Evolutionary conservation across 495 filamentous ascomycete genomes (phyloP).

Genomic region (Aspergillus coremiiformis): DNA sequence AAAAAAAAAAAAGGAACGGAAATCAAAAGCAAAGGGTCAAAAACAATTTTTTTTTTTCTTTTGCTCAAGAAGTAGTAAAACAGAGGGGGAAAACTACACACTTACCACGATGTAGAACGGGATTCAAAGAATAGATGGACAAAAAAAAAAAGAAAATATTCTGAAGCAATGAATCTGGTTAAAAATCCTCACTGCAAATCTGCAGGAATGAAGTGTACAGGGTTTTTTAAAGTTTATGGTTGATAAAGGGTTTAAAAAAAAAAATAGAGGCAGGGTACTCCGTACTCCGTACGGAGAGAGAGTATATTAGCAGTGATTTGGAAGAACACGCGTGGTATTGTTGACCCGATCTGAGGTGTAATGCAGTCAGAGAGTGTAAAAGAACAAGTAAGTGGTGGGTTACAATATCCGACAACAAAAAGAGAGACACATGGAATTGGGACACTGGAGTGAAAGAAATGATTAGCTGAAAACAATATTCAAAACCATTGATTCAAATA

Average conservation of each 20-base stretch:
- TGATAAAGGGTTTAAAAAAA: background rate
- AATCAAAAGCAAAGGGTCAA: constrained; percentile 2
- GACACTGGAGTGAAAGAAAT: background rate
- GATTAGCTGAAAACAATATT: background rate
- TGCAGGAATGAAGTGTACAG: background rate
- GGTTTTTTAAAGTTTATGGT: background rate
- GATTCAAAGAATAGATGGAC: no score
- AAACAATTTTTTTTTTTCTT: no score
- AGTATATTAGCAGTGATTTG: background rate
- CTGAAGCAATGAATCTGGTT: background rate
- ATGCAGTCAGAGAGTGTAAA: background rate
- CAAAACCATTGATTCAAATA: background rate
- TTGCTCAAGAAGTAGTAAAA: background rate
- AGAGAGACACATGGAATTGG: background rate
- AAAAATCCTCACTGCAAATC: background rate
- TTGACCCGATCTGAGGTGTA: background rate
- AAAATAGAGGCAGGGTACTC: constrained; percentile 9
- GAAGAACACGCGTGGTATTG: background rate
- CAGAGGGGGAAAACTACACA: background rate
- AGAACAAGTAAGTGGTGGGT: background rate
- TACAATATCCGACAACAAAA: background rate
- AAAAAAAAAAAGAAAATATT: background rate
- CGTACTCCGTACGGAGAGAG: background rate
- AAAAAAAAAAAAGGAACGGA: constrained; percentile 8
- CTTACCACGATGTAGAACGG: background rate